Conservation (phyloP, 768 basidiomycete genomes). For the Leccinellum rugosiceps region DNA sequence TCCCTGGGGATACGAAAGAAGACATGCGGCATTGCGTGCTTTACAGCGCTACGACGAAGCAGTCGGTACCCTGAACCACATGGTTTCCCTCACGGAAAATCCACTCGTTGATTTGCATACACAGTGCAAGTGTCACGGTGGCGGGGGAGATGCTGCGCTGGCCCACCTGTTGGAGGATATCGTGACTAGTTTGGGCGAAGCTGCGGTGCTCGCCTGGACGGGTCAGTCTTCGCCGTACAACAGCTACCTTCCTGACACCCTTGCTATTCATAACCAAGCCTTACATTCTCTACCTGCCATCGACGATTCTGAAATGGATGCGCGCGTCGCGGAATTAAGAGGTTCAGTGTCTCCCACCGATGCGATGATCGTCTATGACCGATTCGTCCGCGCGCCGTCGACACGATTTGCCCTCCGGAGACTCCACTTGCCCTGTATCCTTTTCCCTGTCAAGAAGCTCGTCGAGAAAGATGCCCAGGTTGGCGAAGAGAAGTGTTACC, state of each 20-base stretch:
- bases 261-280: not conserved
- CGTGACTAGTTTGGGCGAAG: not conserved
- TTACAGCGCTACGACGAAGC: slow-evolving; percentile 1
- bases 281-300: not conserved
- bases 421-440: slow-evolving; percentile 10
- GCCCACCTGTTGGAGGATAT: slow-evolving; percentile 14
- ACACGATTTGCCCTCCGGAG: not conserved
- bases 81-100: not conserved
- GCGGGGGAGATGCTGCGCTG: not conserved
- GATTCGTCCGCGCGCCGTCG: not conserved
- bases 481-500: not conserved
- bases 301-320: not conserved
- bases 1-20: not conserved
- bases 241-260: slow-evolving; percentile 6
- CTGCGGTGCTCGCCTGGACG: slow-evolving; percentile 6
- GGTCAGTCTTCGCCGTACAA: slow-evolving; percentile 11
- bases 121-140: slow-evolving; percentile 2
- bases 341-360: not conserved
- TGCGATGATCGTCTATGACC: not conserved
- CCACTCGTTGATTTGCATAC: not conserved
- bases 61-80: not conserved
- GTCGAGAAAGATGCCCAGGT: not conserved
- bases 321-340: not conserved
- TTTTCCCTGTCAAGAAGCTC: slow-evolving; percentile 3
- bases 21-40: not conserved